These are phyloP conservation scores for Garcia nutans DNA, from an alignment of 345 rosid species.

Conservation along the genomic window DNA sequence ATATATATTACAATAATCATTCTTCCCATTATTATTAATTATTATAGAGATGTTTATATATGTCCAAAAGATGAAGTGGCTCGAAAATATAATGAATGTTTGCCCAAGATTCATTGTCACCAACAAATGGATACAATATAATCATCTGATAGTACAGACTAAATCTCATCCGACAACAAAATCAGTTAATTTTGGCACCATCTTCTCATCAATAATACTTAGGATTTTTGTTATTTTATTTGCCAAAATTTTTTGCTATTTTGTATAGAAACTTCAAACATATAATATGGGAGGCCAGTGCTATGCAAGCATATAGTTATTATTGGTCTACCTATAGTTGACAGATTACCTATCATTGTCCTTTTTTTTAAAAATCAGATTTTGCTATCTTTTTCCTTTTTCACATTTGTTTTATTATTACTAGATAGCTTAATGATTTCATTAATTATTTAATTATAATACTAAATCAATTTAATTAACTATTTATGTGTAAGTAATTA, in stretches of 20 bases:
- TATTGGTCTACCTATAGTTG: neutral
- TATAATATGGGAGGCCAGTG: neutral
- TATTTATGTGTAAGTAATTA: too few relatives aligned
- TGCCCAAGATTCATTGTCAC: neutral
- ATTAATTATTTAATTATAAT: too few relatives aligned
- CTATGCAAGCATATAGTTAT: neutral
- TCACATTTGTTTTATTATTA: neutral
- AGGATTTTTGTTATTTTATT: neutral
- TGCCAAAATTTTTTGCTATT: neutral
- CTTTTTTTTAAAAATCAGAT: neutral
- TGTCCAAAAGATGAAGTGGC: neutral
- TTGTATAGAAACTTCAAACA: slow-evolving; percentile 2
- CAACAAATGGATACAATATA: neutral
- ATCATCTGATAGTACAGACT: neutral
- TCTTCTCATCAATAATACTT: neutral
- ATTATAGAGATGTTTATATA: too few relatives aligned
- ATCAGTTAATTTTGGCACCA: slow-evolving; percentile 6
- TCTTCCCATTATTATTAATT: too few relatives aligned
- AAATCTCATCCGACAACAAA: slow-evolving; percentile 12
- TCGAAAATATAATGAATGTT: neutral
- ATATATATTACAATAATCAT: too few relatives aligned
- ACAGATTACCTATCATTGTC: slow-evolving; percentile 1
- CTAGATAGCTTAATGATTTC: too few relatives aligned
- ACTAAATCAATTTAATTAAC: too few relatives aligned
- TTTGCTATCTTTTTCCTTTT: neutral